Percentiles rank a stretch among this genome's conserved stretches.
Evolutionary conservation across 257 asterid genomes (phyloP).

Genomic region (Asclepias syriaca): DNA sequence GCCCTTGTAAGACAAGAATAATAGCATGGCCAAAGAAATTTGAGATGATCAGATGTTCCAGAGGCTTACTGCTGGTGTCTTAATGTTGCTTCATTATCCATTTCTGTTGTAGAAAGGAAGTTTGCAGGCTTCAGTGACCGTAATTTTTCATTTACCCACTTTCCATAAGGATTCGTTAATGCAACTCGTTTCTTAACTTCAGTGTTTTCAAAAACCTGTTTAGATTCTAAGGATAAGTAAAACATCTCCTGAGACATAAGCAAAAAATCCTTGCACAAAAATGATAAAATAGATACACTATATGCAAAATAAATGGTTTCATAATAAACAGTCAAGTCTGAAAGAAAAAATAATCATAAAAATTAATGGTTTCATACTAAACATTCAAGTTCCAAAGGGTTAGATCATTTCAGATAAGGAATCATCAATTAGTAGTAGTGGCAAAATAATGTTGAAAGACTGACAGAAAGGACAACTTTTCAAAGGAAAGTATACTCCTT

Average conservation of each 20-base stretch:
- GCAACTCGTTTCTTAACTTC: slow-evolving; percentile 95
- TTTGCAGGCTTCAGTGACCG: slow-evolving; percentile 65
- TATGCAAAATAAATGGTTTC: background rate
- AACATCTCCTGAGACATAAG: background rate
- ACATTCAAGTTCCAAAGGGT: background rate
- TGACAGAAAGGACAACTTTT: background rate
- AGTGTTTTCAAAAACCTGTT: slow-evolving; percentile 86
- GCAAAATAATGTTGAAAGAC: background rate
- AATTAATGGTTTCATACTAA: background rate
- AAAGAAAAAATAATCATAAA: background rate
- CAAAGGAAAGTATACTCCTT: background rate
- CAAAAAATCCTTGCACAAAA: background rate
- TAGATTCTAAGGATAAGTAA: slow-evolving; percentile 7
- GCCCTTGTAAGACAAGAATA: background rate
- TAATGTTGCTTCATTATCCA: slow-evolving; percentile 82
- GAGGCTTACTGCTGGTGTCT: slow-evolving; percentile 87
- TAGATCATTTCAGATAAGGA: background rate
- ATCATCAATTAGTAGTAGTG: background rate
- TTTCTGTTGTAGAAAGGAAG: slow-evolving; percentile 54
- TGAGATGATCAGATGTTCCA: slow-evolving; percentile 2
- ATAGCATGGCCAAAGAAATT: background rate
- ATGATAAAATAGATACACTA: background rate
- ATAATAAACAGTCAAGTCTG: background rate
- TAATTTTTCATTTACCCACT: slow-evolving; percentile 85
- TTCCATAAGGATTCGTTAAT: slow-evolving; percentile 69